A percentile compares a stretch with the other conserved stretches of the same genome.
These are phyloP conservation scores for Boletus speciosus DNA, from an alignment of 768 basidiomycete genomes.

Conservation along the genomic window DNA sequence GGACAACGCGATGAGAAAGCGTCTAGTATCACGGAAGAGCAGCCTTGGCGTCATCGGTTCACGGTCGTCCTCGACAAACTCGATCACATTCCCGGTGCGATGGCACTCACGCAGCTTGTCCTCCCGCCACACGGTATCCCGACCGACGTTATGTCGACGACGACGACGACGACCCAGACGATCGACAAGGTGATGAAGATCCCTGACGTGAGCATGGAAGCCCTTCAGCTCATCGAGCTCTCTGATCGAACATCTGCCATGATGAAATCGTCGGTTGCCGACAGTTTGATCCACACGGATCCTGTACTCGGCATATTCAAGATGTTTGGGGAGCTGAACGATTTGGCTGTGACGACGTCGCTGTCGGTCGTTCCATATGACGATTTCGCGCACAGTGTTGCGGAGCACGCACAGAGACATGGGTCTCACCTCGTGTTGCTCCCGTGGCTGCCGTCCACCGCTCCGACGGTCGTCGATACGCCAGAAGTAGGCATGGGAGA, in stretches of 20 bases:
- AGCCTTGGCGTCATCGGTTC: constrained; percentile 55
- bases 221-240: constrained; percentile 83
- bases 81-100: constrained; percentile 84
- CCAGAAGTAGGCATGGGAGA: neutral
- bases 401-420: constrained; percentile 57
- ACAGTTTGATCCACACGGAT: constrained; percentile 67
- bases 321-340: constrained; percentile 72
- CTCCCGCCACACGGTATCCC: constrained; percentile 35
- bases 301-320: constrained; percentile 70
- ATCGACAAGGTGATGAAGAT: constrained; percentile 9
- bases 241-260: constrained; percentile 63
- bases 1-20: constrained; percentile 8
- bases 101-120: constrained; percentile 85
- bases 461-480: constrained; percentile 2
- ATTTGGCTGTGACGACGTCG: constrained; percentile 58
- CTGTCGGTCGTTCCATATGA: constrained; percentile 77
- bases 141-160: constrained; percentile 5
- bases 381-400: constrained; percentile 65
- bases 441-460: constrained; percentile 65
- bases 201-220: constrained; percentile 51
- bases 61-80: constrained; percentile 86
- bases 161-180: constrained; percentile 1
- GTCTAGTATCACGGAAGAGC: constrained; percentile 10
- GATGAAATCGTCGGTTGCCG: constrained; percentile 62
- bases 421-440: constrained; percentile 74